Evolutionary conservation across 2,329 filamentous ascomycete genomes (phyloP), one percentile per base, ranked within the genome.

Genomic region (Pestalotiopsis sp.): DNA sequence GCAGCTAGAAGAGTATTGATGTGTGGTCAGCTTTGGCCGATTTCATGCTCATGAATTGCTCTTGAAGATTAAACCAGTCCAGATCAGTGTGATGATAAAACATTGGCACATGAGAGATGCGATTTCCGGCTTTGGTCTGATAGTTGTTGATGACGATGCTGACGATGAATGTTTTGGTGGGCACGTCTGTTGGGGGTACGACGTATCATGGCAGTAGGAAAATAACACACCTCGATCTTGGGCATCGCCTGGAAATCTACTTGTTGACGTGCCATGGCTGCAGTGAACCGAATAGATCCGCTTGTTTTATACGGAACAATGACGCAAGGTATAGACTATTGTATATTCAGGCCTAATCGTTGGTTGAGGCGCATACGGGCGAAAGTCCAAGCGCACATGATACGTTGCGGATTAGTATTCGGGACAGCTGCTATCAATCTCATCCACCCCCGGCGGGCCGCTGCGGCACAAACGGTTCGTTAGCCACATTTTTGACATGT

Each of bases 1-100:
- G 93, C 66, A 95, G 87, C 91, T 94, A 62, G 61, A 12, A 25
- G 61, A 59, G 56, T 12, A 56, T 64, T 17, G 45, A 58, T 56
- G 60, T 69, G 70, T 66, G 70, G 69, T 67, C 64, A 60, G 20
- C 17, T 17, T 61, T 20, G 27, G 7, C 4, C 17, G 9, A 4
- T 9, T n/a, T 11, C 36, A 13, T 25, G 57, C 57, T 27, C 13
- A 17, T 5, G 3, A 59, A 31, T 11, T 23, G 13, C 13, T 49
- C 17, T 52, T 12, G 6, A n/a, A 31, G 31, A 31, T 31, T 7
- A 31, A 31, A 9, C 9, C 7, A 31, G 7, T 9, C 31, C 31
- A 31, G 31, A 2, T 9, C 31, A 31, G 2, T 31, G 31, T 31
- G 31, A 31, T 9, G 7, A 31, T 31, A 31, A 31, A 31, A 31